Conservation (phyloP, 1,139 yeast species). For the Meyerozyma guilliermondii region DNA sequence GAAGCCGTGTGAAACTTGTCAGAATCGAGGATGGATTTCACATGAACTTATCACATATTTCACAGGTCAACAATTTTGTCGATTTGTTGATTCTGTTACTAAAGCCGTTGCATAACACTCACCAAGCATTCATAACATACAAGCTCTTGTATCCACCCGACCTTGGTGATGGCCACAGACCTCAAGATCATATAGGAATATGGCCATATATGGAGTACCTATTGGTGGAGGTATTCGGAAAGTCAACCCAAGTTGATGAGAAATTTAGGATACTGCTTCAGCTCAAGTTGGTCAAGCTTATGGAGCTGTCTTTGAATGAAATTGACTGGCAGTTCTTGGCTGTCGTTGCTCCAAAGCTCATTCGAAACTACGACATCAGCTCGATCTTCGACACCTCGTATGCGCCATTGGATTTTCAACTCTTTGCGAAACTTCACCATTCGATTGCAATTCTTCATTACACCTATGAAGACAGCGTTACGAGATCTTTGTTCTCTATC, state of each 20-base stretch:
- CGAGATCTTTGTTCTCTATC: conserved; percentile 50
- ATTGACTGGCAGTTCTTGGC: conserved; percentile 61
- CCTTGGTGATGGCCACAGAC: conserved; percentile 57
- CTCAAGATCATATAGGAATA: conserved; percentile 49
- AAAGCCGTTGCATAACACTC: conserved; percentile 17
- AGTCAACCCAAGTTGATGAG: conserved; percentile 33
- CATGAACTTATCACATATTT: conserved; percentile 32
- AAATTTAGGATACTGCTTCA: conserved; percentile 41
- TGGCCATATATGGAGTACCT: conserved; percentile 80
- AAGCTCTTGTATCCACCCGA: conserved; percentile 56
- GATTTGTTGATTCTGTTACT: conserved; percentile 40
- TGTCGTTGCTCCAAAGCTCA: conserved; percentile 28
- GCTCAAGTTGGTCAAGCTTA: conserved; percentile 44
- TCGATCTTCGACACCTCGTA: conserved; percentile 9
- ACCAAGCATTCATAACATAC: conserved; percentile 32
- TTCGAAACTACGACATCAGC: conserved; percentile 18
- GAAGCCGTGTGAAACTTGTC: conserved; percentile 20
- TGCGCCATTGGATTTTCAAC: conserved; percentile 22
- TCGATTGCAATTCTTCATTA: conserved; percentile 61
- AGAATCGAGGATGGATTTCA: conserved; percentile 30
- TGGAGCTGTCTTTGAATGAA: conserved; percentile 49
- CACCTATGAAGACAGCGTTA: conserved; percentile 55
- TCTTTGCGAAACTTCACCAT: conserved; percentile 55
- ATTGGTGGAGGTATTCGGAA: conserved; percentile 58
- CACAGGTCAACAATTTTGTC: conserved; percentile 62